Evolutionary conservation across 257 asterid species (phyloP).

Genomic region (Ligustrum vulgare): DNA sequence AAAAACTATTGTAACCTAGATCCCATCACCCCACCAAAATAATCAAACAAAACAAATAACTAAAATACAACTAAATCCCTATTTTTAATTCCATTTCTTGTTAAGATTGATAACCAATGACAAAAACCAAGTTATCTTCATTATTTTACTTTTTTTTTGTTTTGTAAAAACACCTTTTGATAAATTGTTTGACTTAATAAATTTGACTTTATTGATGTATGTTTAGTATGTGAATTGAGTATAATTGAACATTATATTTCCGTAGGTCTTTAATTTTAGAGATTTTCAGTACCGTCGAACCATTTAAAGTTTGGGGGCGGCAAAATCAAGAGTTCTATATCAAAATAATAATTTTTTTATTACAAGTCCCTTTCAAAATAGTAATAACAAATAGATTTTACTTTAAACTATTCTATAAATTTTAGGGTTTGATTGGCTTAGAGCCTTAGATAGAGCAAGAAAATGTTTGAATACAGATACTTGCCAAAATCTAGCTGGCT

Average conservation of each 20-base stretch:
- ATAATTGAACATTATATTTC: too few species aligned
- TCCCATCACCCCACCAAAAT: background rate
- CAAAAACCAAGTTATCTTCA: background rate
- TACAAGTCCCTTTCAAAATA: background rate
- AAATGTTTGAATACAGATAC: background rate
- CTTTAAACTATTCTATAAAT: background rate
- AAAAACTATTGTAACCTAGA: background rate
- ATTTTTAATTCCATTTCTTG: background rate
- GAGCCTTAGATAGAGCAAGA: background rate
- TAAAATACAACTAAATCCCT: background rate
- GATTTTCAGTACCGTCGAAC: too few species aligned
- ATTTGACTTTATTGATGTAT: too few species aligned
- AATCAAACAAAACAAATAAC: background rate
- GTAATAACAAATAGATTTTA: background rate
- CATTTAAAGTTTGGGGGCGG: background rate
- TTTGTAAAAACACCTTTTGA: background rate
- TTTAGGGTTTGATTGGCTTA: background rate
- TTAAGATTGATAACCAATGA: background rate
- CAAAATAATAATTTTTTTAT: background rate
- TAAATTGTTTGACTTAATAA: too few species aligned
- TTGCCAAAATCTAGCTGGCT: slow-evolving; percentile 5
- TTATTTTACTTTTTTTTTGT: background rate
- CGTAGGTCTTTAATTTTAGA: too few species aligned
- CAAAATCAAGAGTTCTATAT: background rate
- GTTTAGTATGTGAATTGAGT: too few species aligned